These are phyloP conservation scores for Aegilops speltoides DNA, from an alignment of 176 grass and related monocot genomes.

Conservation along the genomic window DNA sequence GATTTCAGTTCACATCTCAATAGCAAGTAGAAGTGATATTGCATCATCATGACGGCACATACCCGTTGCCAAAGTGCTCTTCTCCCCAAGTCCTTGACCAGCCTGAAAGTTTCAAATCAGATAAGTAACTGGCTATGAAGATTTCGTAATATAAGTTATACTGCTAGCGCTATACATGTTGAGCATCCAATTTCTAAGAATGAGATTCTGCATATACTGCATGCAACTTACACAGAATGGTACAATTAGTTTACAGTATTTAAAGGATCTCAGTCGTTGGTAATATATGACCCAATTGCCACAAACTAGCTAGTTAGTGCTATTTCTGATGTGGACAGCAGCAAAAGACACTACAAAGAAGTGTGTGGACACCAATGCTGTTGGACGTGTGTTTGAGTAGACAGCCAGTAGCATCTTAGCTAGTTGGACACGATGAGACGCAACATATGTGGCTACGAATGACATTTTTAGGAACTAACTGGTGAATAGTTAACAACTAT, in stretches of 20 bases:
- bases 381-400: not conserved
- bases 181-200: not conserved
- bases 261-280: not conserved
- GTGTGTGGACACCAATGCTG: not conserved
- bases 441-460: not conserved
- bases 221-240: not conserved
- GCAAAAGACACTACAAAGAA: not conserved
- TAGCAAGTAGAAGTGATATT: too few species aligned
- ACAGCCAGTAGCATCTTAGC: not conserved
- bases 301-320: not conserved
- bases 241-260: not conserved
- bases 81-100: slow-evolving; percentile 99
- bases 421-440: not conserved
- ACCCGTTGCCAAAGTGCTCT: slow-evolving; percentile 95
- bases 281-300: not conserved
- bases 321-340: not conserved
- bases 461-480: not conserved
- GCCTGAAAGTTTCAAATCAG: slow-evolving; percentile 49
- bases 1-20: slow-evolving; percentile 13
- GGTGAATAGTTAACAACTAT: not conserved
- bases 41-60: slow-evolving; percentile 20
- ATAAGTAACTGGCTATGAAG: not conserved
- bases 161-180: not conserved
- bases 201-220: not conserved
- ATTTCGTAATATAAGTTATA: not conserved